Conservation (phyloP, 768 basidiomycete species). For the Tricholoma flavovirens region DNA sequence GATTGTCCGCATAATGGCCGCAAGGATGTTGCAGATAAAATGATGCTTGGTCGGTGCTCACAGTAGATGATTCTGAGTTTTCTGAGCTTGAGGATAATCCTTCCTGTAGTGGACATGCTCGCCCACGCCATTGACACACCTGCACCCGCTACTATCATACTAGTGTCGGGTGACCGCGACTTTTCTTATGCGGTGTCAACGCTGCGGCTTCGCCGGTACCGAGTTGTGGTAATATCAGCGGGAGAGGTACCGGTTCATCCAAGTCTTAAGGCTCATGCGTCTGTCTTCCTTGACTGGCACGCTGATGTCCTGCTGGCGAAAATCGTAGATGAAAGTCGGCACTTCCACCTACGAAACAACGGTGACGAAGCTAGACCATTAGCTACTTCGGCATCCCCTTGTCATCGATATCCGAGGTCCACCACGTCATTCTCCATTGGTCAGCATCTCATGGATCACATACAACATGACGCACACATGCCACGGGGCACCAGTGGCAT, state of each 20-base stretch:
- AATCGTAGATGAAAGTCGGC: slow-evolving; percentile 7
- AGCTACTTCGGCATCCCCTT: not conserved
- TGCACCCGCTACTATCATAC: slow-evolving; percentile 46
- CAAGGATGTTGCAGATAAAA: slow-evolving; percentile 42
- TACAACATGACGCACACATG: not conserved
- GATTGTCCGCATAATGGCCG: slow-evolving; percentile 31
- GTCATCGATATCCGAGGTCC: not conserved
- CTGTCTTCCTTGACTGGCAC: slow-evolving; percentile 47
- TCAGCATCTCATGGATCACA: slow-evolving; percentile 5
- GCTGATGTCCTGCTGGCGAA: slow-evolving; percentile 28
- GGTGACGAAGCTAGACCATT: not conserved
- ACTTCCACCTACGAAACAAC: not conserved
- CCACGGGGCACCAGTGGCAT: not conserved
- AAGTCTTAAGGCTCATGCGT: slow-evolving; percentile 51
- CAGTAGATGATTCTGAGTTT: not conserved
- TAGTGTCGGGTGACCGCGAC: slow-evolving; percentile 66
- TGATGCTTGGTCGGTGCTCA: slow-evolving; percentile 38
- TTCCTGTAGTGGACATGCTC: slow-evolving; percentile 55
- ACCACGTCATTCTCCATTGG: not conserved
- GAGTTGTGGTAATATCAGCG: slow-evolving; percentile 46
- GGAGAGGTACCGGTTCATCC: slow-evolving; percentile 27
- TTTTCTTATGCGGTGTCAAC: slow-evolving; percentile 59
- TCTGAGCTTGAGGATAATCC: not conserved
- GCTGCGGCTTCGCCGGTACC: slow-evolving; percentile 48
- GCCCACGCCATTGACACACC: slow-evolving; percentile 59